Evolutionary conservation across 2,329 filamentous ascomycete species (phyloP), one percentile per base, ranked within the genome.

Genomic region (Colletotrichum musicola): DNA sequence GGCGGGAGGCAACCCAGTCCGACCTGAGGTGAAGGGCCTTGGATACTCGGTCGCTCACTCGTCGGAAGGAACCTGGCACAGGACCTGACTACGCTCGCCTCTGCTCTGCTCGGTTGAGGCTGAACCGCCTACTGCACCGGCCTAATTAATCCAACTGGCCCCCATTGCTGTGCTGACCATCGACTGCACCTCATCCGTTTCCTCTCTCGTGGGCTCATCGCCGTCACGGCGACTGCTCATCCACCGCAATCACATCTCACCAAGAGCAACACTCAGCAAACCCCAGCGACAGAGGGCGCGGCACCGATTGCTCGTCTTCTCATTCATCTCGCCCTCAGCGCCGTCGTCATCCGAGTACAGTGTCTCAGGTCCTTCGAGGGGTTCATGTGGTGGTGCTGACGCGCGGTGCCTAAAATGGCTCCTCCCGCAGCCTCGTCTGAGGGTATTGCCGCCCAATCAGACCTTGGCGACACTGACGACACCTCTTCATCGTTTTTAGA

Each of bases 371-470:
- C 13, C 27, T 61, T 59, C 16, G 30, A 25, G 55, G 51, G 51
- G 46, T 68, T 69, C 67, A 68, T 69, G 67, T 62, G 63, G 51
- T 56, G 53, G 50, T 62, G 64, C 63, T 72, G 64, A 72, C 68
- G 57, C 57, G 69, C 53, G 64, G 57, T 64, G 68, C 70, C 70
- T 22, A 72, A 50, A 61, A 69, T 72, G 70, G 70, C 68, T 69
- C 70, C 70, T 69, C 58, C 68, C 57, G 58, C 60, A 64, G 68
- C 68, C 64, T 72, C 65, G 53, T 69, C 70, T 63, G 70, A 72
- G 68, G 70, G 70, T 46, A 49, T 60, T 54, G 46, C 61, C 58
- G 51, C 70, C 70, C 56, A 71, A 68, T 71, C 69, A 70, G 70
- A 71, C 53, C 60, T 69, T 61, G 68, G 55, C 57, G 64, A 72